Evolutionary conservation across 1,284 basidiomycete genomes (phyloP), one percentile per base, ranked within the genome.

Genomic region (Omphalotus olearius): DNA sequence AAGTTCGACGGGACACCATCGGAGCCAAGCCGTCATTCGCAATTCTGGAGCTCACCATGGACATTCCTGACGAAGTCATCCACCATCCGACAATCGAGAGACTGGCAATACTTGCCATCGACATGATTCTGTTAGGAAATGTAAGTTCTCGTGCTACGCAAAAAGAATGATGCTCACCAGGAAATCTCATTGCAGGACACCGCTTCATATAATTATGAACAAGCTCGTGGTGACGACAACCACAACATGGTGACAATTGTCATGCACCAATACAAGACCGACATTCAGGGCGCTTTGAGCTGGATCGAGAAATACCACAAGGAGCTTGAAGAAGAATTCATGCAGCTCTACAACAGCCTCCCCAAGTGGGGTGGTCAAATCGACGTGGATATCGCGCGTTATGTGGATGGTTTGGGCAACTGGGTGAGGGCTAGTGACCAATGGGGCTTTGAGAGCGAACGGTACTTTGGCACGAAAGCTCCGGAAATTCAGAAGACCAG

Each of bases 201-300:
- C 7, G 64, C 60, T 33, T 75, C 70, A 6, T 74, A 72, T 59
- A 72, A 73, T 50, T 58, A 67, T 11, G 73, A 75, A 57, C 73
- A 75, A 57, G 64, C 71, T 13, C 62, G 65, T 2, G 73, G 72
- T 1, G 72, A 76, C 53, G 70, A 70, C 54, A 59, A 57, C 1
- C 69, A 78, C 60, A 79, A 78, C 50, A 62, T 76, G 13, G 64
- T 78, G 26, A 70, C 70, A 3, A 64, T 75, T 16, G 65, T 71
- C 16, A 76, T 76, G 74, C 64, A 67, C 41, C 57, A 72, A 33
- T 47, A 62, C 41, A 54, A 66, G 7, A 54, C 62, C 3, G 60
- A 63, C 49, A 45, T 72, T 1, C 59, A 69, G 30, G 66, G 55
- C 3, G 69, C 72, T 0, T 65, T 74, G 57, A 54, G 67, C n/a